Conservation (phyloP, 2,329 filamentous ascomycete genomes). For the Apiospora sp. region DNA sequence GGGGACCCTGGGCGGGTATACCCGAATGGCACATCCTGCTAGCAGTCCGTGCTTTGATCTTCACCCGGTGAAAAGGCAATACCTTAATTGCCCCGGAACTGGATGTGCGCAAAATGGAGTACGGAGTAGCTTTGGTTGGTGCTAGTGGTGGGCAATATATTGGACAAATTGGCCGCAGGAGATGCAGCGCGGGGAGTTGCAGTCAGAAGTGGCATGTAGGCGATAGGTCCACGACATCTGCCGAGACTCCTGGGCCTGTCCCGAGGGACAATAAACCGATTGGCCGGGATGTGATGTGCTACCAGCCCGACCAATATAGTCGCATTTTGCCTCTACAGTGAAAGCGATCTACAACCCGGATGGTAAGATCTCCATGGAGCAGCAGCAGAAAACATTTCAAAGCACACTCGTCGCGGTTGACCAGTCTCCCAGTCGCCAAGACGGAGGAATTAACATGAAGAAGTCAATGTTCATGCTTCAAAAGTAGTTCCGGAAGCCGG, state of each 20-base stretch:
- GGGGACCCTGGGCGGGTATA: background rate
- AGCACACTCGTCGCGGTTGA: too few relatives aligned
- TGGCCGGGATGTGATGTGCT: background rate
- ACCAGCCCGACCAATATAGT: background rate
- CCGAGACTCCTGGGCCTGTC: background rate
- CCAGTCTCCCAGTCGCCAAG: too few relatives aligned
- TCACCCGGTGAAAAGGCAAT: background rate
- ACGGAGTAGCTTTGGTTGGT: background rate
- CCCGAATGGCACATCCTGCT: background rate
- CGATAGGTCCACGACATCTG: background rate
- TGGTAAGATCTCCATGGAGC: background rate
- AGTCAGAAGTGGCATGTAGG: background rate
- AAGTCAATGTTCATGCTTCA: background rate
- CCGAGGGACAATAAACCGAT: background rate
- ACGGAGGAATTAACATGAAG: background rate
- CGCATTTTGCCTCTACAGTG: background rate
- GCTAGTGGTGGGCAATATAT: conserved; percentile 4
- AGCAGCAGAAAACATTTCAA: background rate
- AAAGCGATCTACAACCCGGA: background rate
- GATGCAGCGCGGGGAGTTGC: background rate
- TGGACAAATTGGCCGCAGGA: background rate
- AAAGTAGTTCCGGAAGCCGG: too few relatives aligned
- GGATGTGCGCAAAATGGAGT: background rate
- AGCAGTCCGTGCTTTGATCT: background rate
- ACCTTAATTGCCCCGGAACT: background rate